phyloP scores from a whole-genome alignment of 306 rosid species.

The Hippophae gyantsensis region DNA sequence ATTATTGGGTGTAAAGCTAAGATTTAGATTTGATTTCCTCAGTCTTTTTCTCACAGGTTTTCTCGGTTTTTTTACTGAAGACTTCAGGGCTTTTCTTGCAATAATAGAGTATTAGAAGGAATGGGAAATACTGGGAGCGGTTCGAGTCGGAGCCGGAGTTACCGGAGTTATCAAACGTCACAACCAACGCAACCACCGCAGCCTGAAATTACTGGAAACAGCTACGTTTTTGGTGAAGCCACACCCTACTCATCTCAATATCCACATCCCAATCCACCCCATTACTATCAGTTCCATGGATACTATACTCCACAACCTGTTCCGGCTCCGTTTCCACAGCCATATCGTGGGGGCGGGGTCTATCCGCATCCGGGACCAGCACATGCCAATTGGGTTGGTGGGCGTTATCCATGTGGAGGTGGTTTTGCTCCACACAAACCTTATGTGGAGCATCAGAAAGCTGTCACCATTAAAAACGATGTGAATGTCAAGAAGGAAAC shows the following conservation, averaged over 20 bases:
- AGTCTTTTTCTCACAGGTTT: slow-evolving; percentile 1
- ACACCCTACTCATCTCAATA: slow-evolving; percentile 20
- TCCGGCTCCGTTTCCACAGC: slow-evolving; percentile 14
- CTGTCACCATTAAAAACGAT: slow-evolving; percentile 31
- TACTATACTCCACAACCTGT: slow-evolving; percentile 19
- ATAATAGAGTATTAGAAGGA: no score
- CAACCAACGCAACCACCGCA: slow-evolving; percentile 18
- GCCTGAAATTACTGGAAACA: slow-evolving; percentile 6
- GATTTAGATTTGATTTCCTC: background rate
- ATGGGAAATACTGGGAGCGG: slow-evolving; percentile 36
- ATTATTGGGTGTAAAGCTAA: no score
- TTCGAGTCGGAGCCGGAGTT: slow-evolving; percentile 16
- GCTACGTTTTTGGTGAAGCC: slow-evolving; percentile 10
- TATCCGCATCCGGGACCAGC: slow-evolving; percentile 1
- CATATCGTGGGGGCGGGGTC: slow-evolving; percentile 11
- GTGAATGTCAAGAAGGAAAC: slow-evolving; percentile 37
- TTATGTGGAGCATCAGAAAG: slow-evolving; percentile 28
- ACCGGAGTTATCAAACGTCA: slow-evolving; percentile 14
- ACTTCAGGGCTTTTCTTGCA: background rate
- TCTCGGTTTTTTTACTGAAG: background rate
- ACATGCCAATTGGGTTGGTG: slow-evolving; percentile 2
- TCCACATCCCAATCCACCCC: slow-evolving; percentile 21
- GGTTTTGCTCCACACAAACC: slow-evolving; percentile 8
- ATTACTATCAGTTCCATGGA: slow-evolving; percentile 16
- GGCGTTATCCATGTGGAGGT: slow-evolving; percentile 19